phyloP scores from a whole-genome alignment of 108 stramenopile genomes.

The Pseudonitzschia multiseries region DNA sequence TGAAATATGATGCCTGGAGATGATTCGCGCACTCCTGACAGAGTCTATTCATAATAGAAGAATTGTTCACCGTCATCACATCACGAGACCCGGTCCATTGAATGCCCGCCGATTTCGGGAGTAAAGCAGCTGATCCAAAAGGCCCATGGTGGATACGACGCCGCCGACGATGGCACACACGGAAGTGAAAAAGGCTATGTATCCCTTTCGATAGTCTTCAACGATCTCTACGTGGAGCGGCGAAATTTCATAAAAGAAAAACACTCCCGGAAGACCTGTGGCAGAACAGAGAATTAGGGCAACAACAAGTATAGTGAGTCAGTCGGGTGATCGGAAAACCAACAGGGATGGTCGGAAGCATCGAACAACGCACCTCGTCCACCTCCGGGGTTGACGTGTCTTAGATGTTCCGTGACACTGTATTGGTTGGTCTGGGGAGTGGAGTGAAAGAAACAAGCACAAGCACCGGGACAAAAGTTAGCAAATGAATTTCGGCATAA shows the following conservation, averaged over 20 bases:
- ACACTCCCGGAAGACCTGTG: constrained; percentile 84
- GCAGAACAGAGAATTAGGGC: neutral
- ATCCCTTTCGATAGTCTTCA: constrained; percentile 85
- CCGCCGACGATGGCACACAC: constrained; percentile 88
- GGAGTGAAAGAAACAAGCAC: neutral
- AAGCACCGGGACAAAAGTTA: neutral
- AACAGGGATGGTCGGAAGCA: neutral
- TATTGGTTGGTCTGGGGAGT: constrained; percentile 84
- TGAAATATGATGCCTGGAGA: too few species aligned
- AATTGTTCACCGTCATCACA: too few species aligned
- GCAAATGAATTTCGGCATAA: too few species aligned
- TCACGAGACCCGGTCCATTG: neutral
- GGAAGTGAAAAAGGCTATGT: constrained; percentile 81
- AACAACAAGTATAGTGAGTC: too few species aligned
- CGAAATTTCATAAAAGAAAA: constrained; percentile 96
- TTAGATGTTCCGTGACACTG: constrained; percentile 94
- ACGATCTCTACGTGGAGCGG: constrained; percentile 89
- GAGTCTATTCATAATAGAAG: too few species aligned
- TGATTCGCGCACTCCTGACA: too few species aligned
- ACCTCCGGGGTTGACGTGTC: constrained; percentile 89
- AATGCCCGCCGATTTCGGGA: constrained; percentile 4
- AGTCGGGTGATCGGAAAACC: too few species aligned
- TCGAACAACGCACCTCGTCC: constrained; percentile 52
- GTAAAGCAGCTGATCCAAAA: constrained; percentile 74
- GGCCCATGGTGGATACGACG: constrained; percentile 83